Evolutionary conservation across 2,329 filamentous ascomycete genomes (phyloP).

Genomic region (Talaromyces sp.): DNA sequence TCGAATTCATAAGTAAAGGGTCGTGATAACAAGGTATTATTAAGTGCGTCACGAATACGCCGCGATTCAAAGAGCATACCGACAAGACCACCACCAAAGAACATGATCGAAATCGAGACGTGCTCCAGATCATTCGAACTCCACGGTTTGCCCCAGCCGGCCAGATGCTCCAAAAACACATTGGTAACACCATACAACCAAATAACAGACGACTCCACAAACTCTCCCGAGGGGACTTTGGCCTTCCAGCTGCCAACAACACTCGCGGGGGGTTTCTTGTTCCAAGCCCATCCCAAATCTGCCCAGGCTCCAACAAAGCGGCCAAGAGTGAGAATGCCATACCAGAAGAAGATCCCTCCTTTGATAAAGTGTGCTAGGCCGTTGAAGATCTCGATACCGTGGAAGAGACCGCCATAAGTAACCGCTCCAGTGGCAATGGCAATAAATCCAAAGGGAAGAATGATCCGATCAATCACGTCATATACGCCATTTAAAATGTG

Average conservation of each 20-base stretch:
- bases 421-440: constrained; percentile 66
- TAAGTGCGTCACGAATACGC: too few species aligned
- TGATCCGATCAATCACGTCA: constrained; percentile 66
- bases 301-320: constrained; percentile 88
- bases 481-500: constrained; percentile 57
- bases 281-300: constrained; percentile 94
- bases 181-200: constrained; percentile 86
- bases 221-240: constrained; percentile 59
- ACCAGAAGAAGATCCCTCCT: constrained; percentile 91
- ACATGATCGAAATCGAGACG: constrained; percentile 85
- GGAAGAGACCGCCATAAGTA: constrained; percentile 74
- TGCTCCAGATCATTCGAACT: constrained; percentile 80
- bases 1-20: too few species aligned
- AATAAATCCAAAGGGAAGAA: constrained; percentile 72
- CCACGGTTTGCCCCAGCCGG: constrained; percentile 66
- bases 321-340: constrained; percentile 78
- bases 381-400: constrained; percentile 67
- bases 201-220: constrained; percentile 82
- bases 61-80: constrained; percentile 80
- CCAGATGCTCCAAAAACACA: constrained; percentile 86
- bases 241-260: constrained; percentile 44
- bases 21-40: too few species aligned
- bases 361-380: constrained; percentile 92
- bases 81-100: constrained; percentile 85
- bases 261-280: constrained; percentile 67